Conservation (phyloP, 2,329 filamentous ascomycete species). For the Dactylonectria macrodidyma region DNA sequence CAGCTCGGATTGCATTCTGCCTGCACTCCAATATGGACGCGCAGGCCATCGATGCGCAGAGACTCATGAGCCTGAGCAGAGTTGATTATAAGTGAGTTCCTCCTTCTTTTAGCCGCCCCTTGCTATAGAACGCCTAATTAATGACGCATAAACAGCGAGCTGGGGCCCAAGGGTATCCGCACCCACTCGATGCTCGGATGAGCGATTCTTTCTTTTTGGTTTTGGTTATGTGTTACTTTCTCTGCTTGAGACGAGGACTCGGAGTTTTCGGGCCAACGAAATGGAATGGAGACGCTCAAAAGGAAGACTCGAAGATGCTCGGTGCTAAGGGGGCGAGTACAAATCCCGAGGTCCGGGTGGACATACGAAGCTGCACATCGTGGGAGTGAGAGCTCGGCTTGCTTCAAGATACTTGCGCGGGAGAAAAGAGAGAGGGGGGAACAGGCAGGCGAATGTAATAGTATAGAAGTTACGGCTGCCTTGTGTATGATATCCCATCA, state of each 20-base stretch:
- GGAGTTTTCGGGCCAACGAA: slow-evolving; percentile 43
- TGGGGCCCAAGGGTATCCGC: slow-evolving; percentile 68
- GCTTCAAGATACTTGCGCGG: background rate
- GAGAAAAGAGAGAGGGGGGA: slow-evolving; percentile 13
- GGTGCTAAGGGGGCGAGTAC: slow-evolving; percentile 20
- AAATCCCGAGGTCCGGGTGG: slow-evolving; percentile 21
- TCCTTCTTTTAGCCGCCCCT: background rate
- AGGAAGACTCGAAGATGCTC: slow-evolving; percentile 17
- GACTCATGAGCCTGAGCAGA: slow-evolving; percentile 69
- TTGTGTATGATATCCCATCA: slow-evolving; percentile 39
- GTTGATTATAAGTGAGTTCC: slow-evolving; percentile 74
- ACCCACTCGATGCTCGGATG: slow-evolving; percentile 68
- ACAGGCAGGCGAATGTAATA: slow-evolving; percentile 33
- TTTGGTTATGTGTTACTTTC: slow-evolving; percentile 28
- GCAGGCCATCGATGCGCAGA: slow-evolving; percentile 65
- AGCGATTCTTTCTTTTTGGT: slow-evolving; percentile 20
- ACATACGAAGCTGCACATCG: background rate
- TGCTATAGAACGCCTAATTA: slow-evolving; percentile 1
- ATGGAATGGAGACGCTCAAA: slow-evolving; percentile 34
- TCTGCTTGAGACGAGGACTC: slow-evolving; percentile 33
- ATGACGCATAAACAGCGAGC: slow-evolving; percentile 58
- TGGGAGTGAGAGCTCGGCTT: slow-evolving; percentile 2
- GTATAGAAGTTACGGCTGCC: slow-evolving; percentile 41
- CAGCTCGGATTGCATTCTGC: slow-evolving; percentile 74
- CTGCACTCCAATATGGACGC: slow-evolving; percentile 70